Evolutionary conservation across 257 asterid genomes (phyloP), one percentile per base, ranked within the genome.

Genomic region (Solanum piurae): DNA sequence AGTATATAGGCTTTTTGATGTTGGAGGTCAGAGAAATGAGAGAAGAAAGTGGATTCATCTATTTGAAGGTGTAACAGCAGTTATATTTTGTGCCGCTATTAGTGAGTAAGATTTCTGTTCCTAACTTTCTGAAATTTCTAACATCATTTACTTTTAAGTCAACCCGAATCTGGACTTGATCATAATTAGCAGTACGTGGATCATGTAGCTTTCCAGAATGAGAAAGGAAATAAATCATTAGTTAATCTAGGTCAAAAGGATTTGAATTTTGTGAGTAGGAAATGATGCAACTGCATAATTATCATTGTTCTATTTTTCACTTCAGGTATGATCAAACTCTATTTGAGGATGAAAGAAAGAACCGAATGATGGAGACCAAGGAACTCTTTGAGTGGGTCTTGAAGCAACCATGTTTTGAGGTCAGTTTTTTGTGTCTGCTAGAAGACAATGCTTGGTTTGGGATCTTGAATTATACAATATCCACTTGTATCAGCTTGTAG

Each of bases 31-130:
- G 94, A 95, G 97, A 93, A 97, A 97, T 91, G 99, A 96, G 92
- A 94, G 99, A 94, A 95, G 99, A 89, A 97, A 95, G 91, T 97
- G 99, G 99, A 97, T 97, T 89, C 99, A 97, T 94, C 94, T 97
- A 76, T 97, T 97, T 77, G 99, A 97, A 92, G 99, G 99, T 60
- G 99, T 97, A 86, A 93, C 99, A 72, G 99, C 99, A 86, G 99
- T 97, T 88, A 97, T 97, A 90, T 97, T 97, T 92, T 97, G 99
- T 94, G 99, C 99, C 16, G 95, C 99, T 84, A 94, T 97, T 85
- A 97, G 98, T 95, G 99, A 97, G 99, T 97, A 93, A 89, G 96
- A 42, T 58, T 91, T 25, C 83, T 88, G 13, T 72, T 91, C 55
- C 80, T 20, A 86, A 49, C 87, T 83, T 82, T 40, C 69, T 82